Evolutionary conservation across 2,329 filamentous ascomycete genomes (phyloP).

Genomic region (Pyricularia pennisetigena): DNA sequence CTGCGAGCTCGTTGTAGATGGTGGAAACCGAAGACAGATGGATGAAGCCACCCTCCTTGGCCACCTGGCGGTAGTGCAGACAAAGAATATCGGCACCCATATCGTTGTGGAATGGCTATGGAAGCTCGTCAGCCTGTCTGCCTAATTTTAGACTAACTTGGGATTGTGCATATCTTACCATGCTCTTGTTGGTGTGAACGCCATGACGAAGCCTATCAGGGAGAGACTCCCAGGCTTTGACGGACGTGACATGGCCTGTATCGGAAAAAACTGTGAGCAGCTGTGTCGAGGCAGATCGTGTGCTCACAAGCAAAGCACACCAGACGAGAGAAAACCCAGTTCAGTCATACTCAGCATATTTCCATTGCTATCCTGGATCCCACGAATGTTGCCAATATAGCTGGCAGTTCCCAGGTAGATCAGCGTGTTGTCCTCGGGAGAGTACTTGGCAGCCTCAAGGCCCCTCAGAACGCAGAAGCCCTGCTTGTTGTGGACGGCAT

Average conservation of each 20-base stretch:
- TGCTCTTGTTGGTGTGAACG: constrained; percentile 35
- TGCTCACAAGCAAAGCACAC: neutral
- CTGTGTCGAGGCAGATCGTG: neutral
- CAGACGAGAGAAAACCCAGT: no score
- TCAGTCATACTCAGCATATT: constrained; percentile 32
- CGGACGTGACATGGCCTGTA: constrained; percentile 36
- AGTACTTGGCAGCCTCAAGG: constrained; percentile 34
- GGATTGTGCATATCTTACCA: constrained; percentile 23
- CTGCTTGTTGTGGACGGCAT: constrained; percentile 26
- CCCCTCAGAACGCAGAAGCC: constrained; percentile 48
- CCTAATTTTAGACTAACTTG: neutral
- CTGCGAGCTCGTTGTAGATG: constrained; percentile 31
- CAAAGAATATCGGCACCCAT: constrained; percentile 41
- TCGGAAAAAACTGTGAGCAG: neutral
- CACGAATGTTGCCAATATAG: constrained; percentile 44
- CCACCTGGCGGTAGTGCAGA: constrained; percentile 34
- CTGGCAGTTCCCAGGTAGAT: constrained; percentile 47
- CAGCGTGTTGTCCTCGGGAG: constrained; percentile 41
- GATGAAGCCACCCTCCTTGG: constrained; percentile 32
- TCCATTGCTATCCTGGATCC: constrained; percentile 37
- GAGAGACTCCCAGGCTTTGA: constrained; percentile 30
- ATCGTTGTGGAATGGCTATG: constrained; percentile 38
- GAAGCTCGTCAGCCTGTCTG: neutral
- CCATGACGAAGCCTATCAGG: constrained; percentile 34
- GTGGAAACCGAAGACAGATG: constrained; percentile 31